Evolutionary conservation across 2,329 filamentous ascomycete species (phyloP).

Genomic region (Zopfia rhizophila): DNA sequence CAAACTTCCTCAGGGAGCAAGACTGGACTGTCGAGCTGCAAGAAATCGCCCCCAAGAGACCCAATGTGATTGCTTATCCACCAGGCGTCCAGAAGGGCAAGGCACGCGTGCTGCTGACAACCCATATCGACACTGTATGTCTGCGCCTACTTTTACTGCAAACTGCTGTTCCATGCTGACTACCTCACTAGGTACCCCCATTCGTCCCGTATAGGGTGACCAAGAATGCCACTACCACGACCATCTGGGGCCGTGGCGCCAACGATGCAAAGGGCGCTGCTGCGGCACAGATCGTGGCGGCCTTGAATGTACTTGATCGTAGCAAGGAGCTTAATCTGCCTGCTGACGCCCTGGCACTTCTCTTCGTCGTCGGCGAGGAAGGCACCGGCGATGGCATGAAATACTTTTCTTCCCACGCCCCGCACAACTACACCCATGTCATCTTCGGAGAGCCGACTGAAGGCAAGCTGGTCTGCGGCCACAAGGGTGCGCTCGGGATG

Average conservation of each 20-base stretch:
- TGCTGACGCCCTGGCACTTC: neutral
- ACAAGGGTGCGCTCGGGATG: conserved; percentile 83
- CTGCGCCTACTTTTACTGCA: conserved; percentile 67
- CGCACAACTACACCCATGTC: conserved; percentile 74
- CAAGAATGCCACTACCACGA: no score
- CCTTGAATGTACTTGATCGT: conserved; percentile 61
- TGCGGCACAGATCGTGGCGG: conserved; percentile 25
- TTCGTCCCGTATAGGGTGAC: no score
- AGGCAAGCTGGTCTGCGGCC: conserved; percentile 83
- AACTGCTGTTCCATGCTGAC: no score
- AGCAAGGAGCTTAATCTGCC: neutral
- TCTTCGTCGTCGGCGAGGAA: conserved; percentile 9
- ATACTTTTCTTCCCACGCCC: neutral
- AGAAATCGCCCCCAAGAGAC: conserved; percentile 46
- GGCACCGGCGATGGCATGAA: conserved; percentile 6
- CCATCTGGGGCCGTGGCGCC: no score
- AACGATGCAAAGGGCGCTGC: conserved; percentile 6
- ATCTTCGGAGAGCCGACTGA: conserved; percentile 96
- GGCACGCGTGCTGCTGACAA: conserved; percentile 70
- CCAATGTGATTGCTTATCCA: conserved; percentile 76
- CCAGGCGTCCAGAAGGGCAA: conserved; percentile 52
- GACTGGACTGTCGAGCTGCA: conserved; percentile 71
- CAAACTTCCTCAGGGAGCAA: conserved; percentile 68
- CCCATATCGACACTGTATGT: conserved; percentile 79
- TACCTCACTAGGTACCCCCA: no score